Evolutionary conservation across 1,284 basidiomycete genomes (phyloP).

Genomic region (Ustilago bromivora): DNA sequence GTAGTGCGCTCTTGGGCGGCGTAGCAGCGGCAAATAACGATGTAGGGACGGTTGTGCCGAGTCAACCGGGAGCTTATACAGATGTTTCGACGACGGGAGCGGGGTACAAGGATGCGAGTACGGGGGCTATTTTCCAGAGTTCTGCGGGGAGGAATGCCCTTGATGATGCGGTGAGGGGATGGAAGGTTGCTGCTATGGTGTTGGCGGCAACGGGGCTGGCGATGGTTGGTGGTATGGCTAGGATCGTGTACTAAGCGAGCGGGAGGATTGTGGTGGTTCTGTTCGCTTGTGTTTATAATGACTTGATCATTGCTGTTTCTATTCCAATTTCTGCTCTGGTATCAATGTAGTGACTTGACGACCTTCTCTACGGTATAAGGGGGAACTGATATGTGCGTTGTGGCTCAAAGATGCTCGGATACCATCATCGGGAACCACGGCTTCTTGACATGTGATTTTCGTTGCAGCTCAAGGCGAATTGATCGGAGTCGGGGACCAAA

Average conservation of each 20-base stretch:
- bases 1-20: slow-evolving; percentile 50
- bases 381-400: not conserved
- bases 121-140: slow-evolving; percentile 49
- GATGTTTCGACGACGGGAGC: slow-evolving; percentile 47
- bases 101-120: slow-evolving; percentile 48
- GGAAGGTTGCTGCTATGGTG: slow-evolving; percentile 11
- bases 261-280: not conserved
- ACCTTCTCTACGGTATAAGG: not conserved
- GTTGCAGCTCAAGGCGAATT: slow-evolving; percentile 2
- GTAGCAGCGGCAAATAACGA: slow-evolving; percentile 47
- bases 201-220: slow-evolving; percentile 18
- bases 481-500: slow-evolving; percentile 34
- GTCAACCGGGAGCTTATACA: slow-evolving; percentile 31
- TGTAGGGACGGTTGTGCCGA: slow-evolving; percentile 25
- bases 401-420: not conserved
- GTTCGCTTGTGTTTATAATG: not conserved
- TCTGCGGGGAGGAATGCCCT: slow-evolving; percentile 12
- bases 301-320: slow-evolving; percentile 2
- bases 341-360: slow-evolving; percentile 1
- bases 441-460: not conserved
- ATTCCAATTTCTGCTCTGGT: not conserved
- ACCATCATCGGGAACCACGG: not conserved
- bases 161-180: slow-evolving; percentile 21
- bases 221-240: slow-evolving; percentile 20
- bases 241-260: slow-evolving; percentile 8